These are phyloP conservation scores for Macaranga tanarius DNA, from an alignment of 441 rosid species.

Conservation along the genomic window DNA sequence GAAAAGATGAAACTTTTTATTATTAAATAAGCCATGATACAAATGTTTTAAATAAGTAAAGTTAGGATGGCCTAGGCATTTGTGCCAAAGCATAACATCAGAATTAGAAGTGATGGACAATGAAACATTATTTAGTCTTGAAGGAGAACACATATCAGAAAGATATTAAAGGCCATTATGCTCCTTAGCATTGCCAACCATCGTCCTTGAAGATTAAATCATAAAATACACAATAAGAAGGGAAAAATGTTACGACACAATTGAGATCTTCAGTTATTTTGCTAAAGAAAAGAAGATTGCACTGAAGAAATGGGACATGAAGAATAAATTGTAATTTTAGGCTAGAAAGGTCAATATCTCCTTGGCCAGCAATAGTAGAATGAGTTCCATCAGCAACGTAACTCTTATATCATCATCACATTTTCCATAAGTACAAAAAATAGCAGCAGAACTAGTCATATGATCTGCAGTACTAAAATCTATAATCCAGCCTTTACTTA, in stretches of 20 bases:
- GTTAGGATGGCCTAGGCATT: neutral
- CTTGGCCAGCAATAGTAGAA: too few species aligned
- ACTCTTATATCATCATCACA: too few species aligned
- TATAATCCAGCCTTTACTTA: too few species aligned
- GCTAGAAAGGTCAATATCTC: too few species aligned
- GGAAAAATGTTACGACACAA: neutral
- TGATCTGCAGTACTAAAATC: too few species aligned
- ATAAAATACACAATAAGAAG: neutral
- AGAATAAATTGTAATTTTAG: too few species aligned
- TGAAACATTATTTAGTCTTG: neutral
- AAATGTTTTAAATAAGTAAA: neutral
- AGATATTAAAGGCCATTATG: neutral
- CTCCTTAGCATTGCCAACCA: neutral
- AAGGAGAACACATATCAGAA: neutral
- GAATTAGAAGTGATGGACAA: neutral
- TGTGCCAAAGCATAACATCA: neutral
- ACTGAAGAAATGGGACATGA: neutral
- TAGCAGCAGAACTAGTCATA: too few species aligned
- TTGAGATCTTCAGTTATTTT: neutral
- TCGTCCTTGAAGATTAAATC: neutral
- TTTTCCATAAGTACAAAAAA: too few species aligned
- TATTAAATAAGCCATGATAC: neutral
- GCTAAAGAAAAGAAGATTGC: neutral
- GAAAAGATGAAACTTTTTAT: too few species aligned
- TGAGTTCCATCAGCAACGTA: too few species aligned